Conservation (phyloP, 2,329 filamentous ascomycete species). For the Verticillium tricorpus region DNA sequence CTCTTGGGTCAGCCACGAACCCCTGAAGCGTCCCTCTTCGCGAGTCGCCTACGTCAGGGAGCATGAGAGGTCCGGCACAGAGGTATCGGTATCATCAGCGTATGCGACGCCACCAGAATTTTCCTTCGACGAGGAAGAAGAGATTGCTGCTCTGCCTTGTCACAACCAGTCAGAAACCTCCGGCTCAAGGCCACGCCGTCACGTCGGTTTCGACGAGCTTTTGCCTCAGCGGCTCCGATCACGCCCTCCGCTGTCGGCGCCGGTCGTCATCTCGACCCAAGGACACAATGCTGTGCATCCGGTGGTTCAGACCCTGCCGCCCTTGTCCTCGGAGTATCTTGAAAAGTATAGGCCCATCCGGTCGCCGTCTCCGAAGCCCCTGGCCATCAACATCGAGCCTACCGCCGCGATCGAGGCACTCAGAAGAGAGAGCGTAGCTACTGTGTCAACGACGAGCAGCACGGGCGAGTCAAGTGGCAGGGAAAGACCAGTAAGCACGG, state of each 20-base stretch:
- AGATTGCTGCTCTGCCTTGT: not conserved
- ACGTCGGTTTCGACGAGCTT: not conserved
- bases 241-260: not conserved
- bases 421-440: slow-evolving; percentile 1
- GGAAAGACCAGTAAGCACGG: not conserved
- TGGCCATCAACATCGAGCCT: not conserved
- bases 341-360: slow-evolving; percentile 24
- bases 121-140: slow-evolving; percentile 9
- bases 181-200: slow-evolving; percentile 1
- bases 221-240: not conserved
- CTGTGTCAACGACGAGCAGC: not conserved
- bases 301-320: slow-evolving; percentile 5
- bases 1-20: slow-evolving; percentile 31
- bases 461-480: not conserved
- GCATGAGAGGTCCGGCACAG: slow-evolving; percentile 14
- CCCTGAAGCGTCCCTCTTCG: slow-evolving; percentile 33
- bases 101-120: slow-evolving; percentile 27
- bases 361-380: slow-evolving; percentile 7
- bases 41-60: slow-evolving; percentile 15
- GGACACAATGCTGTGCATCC: not conserved
- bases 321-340: slow-evolving; percentile 27
- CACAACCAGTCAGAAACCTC: not conserved
- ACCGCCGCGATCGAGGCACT: slow-evolving; percentile 1
- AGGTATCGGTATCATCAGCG: slow-evolving; percentile 14
- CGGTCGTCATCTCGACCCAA: not conserved